Evolutionary conservation across 768 basidiomycete species (phyloP), one percentile per base, ranked within the genome.

Genomic region (Pisolithus sp.): DNA sequence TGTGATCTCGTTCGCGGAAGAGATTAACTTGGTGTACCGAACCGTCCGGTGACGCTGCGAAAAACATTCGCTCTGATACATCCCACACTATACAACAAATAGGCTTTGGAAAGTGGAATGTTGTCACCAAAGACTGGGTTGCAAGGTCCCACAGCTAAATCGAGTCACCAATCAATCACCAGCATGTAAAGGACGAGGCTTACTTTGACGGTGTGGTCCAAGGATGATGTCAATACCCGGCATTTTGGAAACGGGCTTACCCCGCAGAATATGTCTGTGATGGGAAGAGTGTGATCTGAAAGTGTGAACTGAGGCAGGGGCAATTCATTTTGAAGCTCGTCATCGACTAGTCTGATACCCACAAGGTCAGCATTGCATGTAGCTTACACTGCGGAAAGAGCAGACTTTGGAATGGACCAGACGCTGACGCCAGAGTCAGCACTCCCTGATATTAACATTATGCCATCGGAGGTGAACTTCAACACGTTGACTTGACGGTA

Each of bases 151-250:
- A 93, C 30, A 92, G 66, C 91, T 90, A 61, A 12, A 20, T 37
- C 48, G 38, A n/a, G 39, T 62, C 39, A 59, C 49, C 48, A 26
- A 53, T 41, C 36, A 46, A 51, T 41, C 51, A 42, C 57, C 47
- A 55, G 50, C 50, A 45, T 49, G 39, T 54, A 57, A 37, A 48
- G 28, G 48, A 30, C 28, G 28, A 38, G 17, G 52, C 69, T 51
- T 56, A 91, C 92, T 76, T 98, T 98, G 65, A 92, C 89, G 24
- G 90, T 89, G 55, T 92, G 89, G 66, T 98, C 96, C 45, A 87
- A 64, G 0, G 90, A 90, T 3, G 88, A 81, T 1, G 93, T 89
- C 57, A 94, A 74, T 26, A 89, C 69, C 54, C 89, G 79, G 66
- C 84, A 87, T 50, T 72, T 79, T 15, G 88, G 91, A 67, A 89